Evolutionary conservation across 1,284 basidiomycete genomes (phyloP).

Genomic region (Irpex rosettiformis): DNA sequence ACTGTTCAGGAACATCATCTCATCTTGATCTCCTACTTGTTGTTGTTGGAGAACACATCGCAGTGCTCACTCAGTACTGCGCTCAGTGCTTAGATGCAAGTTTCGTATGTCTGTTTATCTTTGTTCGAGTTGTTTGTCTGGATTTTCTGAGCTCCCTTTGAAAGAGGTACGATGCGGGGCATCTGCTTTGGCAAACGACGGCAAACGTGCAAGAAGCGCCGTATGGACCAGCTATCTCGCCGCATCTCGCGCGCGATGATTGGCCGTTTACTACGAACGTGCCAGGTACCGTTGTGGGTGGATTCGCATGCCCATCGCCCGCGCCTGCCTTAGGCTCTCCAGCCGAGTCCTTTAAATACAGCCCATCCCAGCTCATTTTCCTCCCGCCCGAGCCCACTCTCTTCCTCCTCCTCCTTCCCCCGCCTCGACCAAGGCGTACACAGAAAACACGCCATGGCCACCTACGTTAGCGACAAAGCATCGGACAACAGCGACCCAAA

Average conservation of each 20-base stretch:
- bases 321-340: too few species aligned
- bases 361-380: neutral
- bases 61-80: too few species aligned
- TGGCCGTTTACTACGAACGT: constrained; percentile 19
- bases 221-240: neutral
- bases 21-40: too few species aligned
- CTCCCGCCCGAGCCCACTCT: constrained; percentile 7
- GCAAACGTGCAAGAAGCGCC: neutral
- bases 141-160: too few species aligned
- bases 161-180: too few species aligned
- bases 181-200: too few species aligned
- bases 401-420: constrained; percentile 8
- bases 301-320: constrained; percentile 6
- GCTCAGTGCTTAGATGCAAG: too few species aligned
- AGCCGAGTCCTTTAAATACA: constrained; percentile 1
- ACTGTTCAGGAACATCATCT: too few species aligned
- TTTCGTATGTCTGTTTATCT: too few species aligned
- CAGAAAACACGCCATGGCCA: constrained; percentile 13
- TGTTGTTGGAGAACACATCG: too few species aligned
- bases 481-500: constrained; percentile 14
- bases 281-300: constrained; percentile 14
- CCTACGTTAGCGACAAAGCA: constrained; percentile 17
- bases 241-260: constrained; percentile 6
- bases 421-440: constrained; percentile 1
- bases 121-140: too few species aligned